Evolutionary conservation across 495 filamentous ascomycete genomes (phyloP), one percentile per base, ranked within the genome.

Genomic region (Talaromyces liani): DNA sequence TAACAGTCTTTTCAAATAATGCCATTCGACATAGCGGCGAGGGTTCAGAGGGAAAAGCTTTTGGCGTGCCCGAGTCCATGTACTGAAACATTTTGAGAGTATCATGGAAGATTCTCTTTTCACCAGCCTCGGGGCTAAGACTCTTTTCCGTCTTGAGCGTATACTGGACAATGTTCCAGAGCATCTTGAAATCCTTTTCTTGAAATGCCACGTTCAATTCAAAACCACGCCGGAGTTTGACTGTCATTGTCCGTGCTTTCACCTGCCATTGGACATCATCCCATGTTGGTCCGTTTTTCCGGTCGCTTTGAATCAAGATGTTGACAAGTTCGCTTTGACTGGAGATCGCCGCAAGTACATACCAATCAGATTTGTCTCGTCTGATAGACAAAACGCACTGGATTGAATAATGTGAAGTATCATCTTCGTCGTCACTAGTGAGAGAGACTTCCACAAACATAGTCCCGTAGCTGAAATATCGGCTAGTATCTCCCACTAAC

Each of bases 111-210:
- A 88, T 79, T 41, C 87, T 62, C 7, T 75, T 79, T 72, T 96
- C 92, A 25, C 88, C 85, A 25, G 80, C 73, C 24, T 84, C 79
- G 0, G 83, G 83, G 14, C 85, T 83, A n/a, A 93, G 78, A 61
- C 80, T 88, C 12, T 80, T 77, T 66, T 91, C 87, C 0, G 92
- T 84, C 67, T 88, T 89, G 34, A 81, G 82, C 24, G 88, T 89
- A 65, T 93, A 91, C 59, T 94, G 90, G 63, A 88, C 88, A 68
- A 94, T 90, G 64, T 86, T 87, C 85, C 88, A 91, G 14, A 96
- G 71, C 24, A 80, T 85, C 63, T 85, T 85, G 76, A 88, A 93
- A 67, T 92, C 89, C 9, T 82, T 79, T 68, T 92, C 89, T 12
- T 78, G 77, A 74, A 89, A 90, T 62, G 85, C 81, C 7, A 95